Evolutionary conservation across 176 grass and related monocot genomes (phyloP).

Genomic region (Lolium multiflorum): DNA sequence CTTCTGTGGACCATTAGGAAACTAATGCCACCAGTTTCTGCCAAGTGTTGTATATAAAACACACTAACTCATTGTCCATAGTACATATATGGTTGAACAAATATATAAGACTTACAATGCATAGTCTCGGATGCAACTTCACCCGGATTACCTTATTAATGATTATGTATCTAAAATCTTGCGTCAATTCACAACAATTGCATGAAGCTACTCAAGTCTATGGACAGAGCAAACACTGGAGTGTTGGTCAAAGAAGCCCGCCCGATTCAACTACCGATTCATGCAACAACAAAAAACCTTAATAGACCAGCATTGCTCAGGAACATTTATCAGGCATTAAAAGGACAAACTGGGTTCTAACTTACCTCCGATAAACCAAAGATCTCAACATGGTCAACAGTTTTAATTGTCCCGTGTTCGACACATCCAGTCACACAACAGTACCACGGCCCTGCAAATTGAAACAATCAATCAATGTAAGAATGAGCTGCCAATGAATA

Average conservation of each 20-base stretch:
- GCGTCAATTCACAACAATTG: too few species aligned
- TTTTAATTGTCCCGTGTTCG: constrained; percentile 93
- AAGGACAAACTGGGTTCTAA: not conserved
- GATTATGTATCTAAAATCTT: not conserved
- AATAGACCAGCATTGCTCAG: not conserved
- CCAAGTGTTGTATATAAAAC: not conserved
- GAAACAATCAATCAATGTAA: not conserved
- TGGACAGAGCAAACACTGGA: not conserved
- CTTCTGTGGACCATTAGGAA: not conserved
- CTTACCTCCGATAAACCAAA: constrained; percentile 77
- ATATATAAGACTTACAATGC: not conserved
- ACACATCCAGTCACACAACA: constrained; percentile 87
- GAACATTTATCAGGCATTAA: constrained; percentile 3
- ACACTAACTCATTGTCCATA: not conserved
- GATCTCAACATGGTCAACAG: constrained; percentile 95
- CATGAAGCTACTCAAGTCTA: not conserved
- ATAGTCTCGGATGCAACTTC: not conserved
- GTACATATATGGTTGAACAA: not conserved
- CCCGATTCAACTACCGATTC: not conserved
- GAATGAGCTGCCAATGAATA: not conserved
- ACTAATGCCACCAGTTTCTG: not conserved
- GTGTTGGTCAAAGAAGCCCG: too few species aligned
- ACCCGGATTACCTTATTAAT: not conserved
- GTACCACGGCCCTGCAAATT: constrained; percentile 87
- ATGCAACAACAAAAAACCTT: not conserved